Conservation (phyloP, 176 grass and related monocot genomes). For the Urochloa ruziziensis region DNA sequence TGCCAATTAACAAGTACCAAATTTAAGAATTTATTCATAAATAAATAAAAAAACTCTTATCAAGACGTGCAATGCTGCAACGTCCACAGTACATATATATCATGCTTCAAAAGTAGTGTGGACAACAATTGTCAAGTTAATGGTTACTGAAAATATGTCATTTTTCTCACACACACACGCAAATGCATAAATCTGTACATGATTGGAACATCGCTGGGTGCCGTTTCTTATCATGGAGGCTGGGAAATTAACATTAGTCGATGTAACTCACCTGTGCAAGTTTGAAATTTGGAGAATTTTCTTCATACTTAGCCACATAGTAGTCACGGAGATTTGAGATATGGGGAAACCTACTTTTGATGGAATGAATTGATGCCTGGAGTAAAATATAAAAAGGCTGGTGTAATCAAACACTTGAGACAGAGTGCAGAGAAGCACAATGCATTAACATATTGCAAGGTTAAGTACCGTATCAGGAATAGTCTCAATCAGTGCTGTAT, state of each 20-base stretch:
- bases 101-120: background rate
- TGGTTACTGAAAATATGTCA: background rate
- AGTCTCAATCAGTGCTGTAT: slow-evolving; percentile 97
- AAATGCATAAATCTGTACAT: background rate
- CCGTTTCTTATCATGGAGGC: background rate
- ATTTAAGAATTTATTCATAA: background rate
- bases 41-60: background rate
- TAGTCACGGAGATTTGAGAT: slow-evolving; percentile 84
- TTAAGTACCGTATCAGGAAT: slow-evolving; percentile 92
- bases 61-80: background rate
- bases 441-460: background rate
- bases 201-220: background rate
- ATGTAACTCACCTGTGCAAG: slow-evolving; percentile 70
- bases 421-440: slow-evolving; percentile 4
- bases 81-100: background rate
- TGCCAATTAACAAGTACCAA: background rate
- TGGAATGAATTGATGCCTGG: slow-evolving; percentile 97
- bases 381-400: slow-evolving; percentile 24
- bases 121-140: background rate
- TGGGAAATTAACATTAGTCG: background rate
- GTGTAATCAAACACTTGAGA: slow-evolving; percentile 22
- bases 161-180: background rate
- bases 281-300: slow-evolving; percentile 97
- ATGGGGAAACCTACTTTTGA: slow-evolving; percentile 95
- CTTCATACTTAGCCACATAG: slow-evolving; percentile 91